These are phyloP conservation scores for Halophytophthora polymorphica DNA, from an alignment of 352 stramenopile genomes.

Conservation along the genomic window DNA sequence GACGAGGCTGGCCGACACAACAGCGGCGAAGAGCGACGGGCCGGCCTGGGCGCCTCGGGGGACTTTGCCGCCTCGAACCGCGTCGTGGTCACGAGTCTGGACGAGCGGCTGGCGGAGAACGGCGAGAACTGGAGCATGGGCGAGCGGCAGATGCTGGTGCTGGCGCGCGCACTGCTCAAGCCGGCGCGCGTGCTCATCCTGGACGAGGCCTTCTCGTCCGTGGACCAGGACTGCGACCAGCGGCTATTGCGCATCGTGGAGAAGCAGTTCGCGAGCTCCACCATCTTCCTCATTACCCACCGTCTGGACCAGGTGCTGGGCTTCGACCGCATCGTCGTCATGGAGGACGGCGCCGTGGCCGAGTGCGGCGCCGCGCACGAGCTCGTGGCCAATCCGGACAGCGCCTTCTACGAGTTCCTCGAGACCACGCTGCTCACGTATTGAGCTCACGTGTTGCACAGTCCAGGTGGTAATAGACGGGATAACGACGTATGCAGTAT, in stretches of 20 bases:
- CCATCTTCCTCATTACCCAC: conserved; percentile 94
- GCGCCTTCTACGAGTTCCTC: conserved; percentile 39
- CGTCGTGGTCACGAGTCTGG: conserved; percentile 24
- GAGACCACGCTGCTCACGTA: conserved; percentile 35
- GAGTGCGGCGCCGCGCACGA: conserved; percentile 84
- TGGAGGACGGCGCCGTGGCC: conserved; percentile 63
- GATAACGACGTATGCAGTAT: no score
- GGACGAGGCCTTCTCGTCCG: conserved; percentile 59
- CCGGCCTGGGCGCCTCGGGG: conserved; percentile 33
- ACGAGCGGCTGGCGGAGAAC: conserved; percentile 62
- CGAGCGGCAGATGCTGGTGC: conserved; percentile 94
- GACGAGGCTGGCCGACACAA: conserved; percentile 68
- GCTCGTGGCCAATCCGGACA: conserved; percentile 45
- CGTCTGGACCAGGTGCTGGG: conserved; percentile 93
- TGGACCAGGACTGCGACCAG: conserved; percentile 56
- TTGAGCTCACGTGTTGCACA: no score
- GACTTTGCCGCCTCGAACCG: neutral
- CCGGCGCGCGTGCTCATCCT: conserved; percentile 91
- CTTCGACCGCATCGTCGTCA: conserved; percentile 81
- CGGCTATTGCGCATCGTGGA: conserved; percentile 48
- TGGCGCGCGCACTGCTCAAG: conserved; percentile 88
- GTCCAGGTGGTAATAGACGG: no score
- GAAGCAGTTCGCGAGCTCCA: conserved; percentile 86
- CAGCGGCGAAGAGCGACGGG: conserved; percentile 40
- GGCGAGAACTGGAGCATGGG: conserved; percentile 95